phyloP scores from a whole-genome alignment of 1,284 basidiomycete species.

The Ganoderma lucidum region DNA sequence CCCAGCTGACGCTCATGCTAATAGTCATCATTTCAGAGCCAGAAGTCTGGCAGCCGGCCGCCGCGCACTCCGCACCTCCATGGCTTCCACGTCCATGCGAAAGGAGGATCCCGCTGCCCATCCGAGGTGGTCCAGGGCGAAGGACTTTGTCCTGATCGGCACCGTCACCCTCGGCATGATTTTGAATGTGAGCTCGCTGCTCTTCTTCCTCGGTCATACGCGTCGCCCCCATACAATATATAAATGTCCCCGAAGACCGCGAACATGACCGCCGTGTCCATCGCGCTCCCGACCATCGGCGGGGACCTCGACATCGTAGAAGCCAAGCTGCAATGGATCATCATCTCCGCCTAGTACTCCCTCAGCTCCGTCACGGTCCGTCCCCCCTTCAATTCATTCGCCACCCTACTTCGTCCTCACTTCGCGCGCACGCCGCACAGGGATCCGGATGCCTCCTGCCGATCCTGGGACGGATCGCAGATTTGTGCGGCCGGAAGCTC shows the following conservation, averaged over 20 bases:
- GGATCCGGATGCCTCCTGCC: constrained; percentile 61
- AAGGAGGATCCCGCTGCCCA: not conserved
- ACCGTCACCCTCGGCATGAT: constrained; percentile 45
- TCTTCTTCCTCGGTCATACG: not conserved
- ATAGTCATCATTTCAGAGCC: too few species aligned
- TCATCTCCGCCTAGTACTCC: constrained; percentile 54
- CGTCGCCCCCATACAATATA: constrained; percentile 7
- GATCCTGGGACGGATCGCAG: constrained; percentile 64
- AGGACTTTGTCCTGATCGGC: constrained; percentile 37
- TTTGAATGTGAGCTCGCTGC: constrained; percentile 40
- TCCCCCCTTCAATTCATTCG: constrained; percentile 11
- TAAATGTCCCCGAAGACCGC: constrained; percentile 36
- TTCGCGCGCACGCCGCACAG: constrained; percentile 33
- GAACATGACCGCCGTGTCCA: constrained; percentile 46
- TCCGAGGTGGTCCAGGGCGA: constrained; percentile 15
- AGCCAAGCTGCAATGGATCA: constrained; percentile 65
- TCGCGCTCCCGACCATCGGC: constrained; percentile 64
- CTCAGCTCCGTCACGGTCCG: constrained; percentile 48
- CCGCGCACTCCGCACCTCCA: not conserved
- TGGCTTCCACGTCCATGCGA: not conserved
- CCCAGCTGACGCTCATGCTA: too few species aligned
- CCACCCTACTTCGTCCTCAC: not conserved
- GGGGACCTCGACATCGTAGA: constrained; percentile 52
- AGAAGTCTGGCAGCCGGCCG: too few species aligned
- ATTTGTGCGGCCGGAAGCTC: constrained; percentile 63